Evolutionary conservation across 345 rosid species (phyloP).

Genomic region (Ceriops decandra): DNA sequence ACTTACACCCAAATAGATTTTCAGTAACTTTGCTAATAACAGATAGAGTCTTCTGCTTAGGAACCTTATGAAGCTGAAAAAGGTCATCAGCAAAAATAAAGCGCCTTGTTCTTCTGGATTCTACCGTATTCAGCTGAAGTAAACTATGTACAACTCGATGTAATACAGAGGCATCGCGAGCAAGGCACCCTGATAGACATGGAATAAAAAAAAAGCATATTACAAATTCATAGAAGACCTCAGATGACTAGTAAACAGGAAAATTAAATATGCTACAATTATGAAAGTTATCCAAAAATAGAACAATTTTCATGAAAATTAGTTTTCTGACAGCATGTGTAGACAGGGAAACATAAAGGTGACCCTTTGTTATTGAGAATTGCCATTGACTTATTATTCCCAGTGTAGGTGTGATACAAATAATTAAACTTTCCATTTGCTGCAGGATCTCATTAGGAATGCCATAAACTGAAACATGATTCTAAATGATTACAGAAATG

Average conservation of each 20-base stretch:
- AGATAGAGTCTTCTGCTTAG: constrained; percentile 56
- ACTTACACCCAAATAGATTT: constrained; percentile 88
- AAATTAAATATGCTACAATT: not conserved
- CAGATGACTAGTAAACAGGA: not conserved
- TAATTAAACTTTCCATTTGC: too few relatives aligned
- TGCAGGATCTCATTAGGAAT: too few relatives aligned
- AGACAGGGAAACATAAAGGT: not conserved
- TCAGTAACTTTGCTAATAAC: constrained; percentile 71
- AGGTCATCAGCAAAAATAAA: constrained; percentile 83
- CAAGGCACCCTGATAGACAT: constrained; percentile 66
- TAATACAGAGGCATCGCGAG: constrained; percentile 70
- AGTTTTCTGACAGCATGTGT: not conserved
- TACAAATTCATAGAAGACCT: constrained; percentile 9
- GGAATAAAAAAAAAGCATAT: constrained; percentile 8
- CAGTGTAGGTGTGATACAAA: too few relatives aligned
- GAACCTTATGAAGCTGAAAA: constrained; percentile 77
- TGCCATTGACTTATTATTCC: too few relatives aligned
- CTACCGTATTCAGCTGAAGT: constrained; percentile 57
- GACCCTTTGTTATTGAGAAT: not conserved
- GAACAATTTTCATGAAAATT: not conserved
- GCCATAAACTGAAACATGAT: too few relatives aligned
- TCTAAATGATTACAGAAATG: too few relatives aligned
- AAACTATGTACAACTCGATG: constrained; percentile 65
- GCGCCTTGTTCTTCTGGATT: constrained; percentile 53
- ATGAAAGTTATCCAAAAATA: not conserved